Evolutionary conservation across 2,329 filamentous ascomycete species (phyloP).

Genomic region (Clonostachys sp.): DNA sequence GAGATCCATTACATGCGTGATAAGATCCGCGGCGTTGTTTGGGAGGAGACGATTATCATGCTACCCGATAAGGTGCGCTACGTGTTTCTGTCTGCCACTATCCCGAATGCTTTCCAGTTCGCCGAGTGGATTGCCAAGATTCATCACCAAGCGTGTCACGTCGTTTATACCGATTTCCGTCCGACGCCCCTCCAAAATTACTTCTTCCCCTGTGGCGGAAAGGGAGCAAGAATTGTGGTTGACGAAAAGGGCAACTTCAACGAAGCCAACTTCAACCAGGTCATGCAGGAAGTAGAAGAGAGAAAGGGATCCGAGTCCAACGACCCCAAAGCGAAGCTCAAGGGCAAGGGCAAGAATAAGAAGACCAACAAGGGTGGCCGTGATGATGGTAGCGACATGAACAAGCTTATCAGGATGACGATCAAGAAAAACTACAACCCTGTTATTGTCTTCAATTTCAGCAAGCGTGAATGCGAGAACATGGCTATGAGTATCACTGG

Average conservation of each 20-base stretch:
- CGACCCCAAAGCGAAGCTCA: conserved; percentile 73
- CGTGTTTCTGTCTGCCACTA: conserved; percentile 96
- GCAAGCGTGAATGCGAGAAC: conserved; percentile 92
- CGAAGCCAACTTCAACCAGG: conserved; percentile 95
- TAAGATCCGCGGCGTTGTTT: conserved; percentile 90
- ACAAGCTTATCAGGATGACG: conserved; percentile 98
- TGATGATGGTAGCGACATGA: conserved; percentile 75
- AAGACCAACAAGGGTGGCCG: conserved; percentile 85
- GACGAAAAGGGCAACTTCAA: conserved; percentile 96
- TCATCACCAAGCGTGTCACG: conserved; percentile 95
- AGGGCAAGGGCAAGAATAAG: conserved; percentile 88
- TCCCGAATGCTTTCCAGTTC: conserved; percentile 98
- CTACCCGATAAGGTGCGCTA: conserved; percentile 98
- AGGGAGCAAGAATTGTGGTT: conserved; percentile 89
- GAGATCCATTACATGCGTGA: conserved; percentile 99
- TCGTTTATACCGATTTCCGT: conserved; percentile 97
- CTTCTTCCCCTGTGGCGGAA: conserved; percentile 89
- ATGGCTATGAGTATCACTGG: conserved; percentile 83
- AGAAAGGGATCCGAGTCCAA: conserved; percentile 81
- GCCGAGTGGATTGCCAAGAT: conserved; percentile 99
- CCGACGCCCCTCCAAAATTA: conserved; percentile 97
- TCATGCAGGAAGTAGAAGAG: conserved; percentile 85
- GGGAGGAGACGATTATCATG: conserved; percentile 98
- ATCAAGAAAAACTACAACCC: conserved; percentile 97
- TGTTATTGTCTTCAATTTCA: conserved; percentile 99